These are phyloP conservation scores for Smallanthus sonchifolius DNA, from an alignment of 129 eudicot species.

Conservation along the genomic window DNA sequence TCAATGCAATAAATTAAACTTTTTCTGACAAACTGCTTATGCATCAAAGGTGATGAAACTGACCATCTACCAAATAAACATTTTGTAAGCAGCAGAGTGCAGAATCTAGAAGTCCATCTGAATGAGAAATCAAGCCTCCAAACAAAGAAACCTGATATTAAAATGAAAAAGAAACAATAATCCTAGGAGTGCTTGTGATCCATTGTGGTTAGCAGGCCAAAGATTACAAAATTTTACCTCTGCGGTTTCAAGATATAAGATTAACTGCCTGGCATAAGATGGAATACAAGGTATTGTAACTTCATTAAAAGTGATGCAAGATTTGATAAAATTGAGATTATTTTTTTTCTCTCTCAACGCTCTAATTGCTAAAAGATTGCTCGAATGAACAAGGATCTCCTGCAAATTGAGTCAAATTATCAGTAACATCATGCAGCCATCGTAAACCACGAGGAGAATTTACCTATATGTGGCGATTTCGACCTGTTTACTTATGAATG, in stretches of 20 bases:
- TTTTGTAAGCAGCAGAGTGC: constrained; percentile 57
- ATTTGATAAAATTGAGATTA: constrained; percentile 49
- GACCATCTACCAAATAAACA: constrained; percentile 46
- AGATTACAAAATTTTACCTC: constrained; percentile 44
- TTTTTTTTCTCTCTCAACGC: constrained; percentile 44
- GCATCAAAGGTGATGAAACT: constrained; percentile 29
- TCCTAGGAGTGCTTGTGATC: not conserved
- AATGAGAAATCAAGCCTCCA: constrained; percentile 67
- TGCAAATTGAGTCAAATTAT: constrained; percentile 35
- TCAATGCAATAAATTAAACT: constrained; percentile 3
- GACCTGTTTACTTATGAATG: too few species aligned
- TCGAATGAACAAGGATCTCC: constrained; percentile 73
- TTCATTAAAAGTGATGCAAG: constrained; percentile 76
- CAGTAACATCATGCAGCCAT: constrained; percentile 16
- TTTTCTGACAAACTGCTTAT: not conserved
- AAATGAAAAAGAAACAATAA: not conserved
- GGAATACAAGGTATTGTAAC: constrained; percentile 86
- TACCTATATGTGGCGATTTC: not conserved
- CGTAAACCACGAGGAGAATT: not conserved
- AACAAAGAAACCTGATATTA: constrained; percentile 53
- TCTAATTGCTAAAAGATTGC: constrained; percentile 63
- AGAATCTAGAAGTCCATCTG: constrained; percentile 70
- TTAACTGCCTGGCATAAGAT: constrained; percentile 51
- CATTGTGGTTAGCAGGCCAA: not conserved
- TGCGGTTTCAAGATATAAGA: constrained; percentile 77